Percentiles rank a stretch among this genome's conserved stretches.
phyloP scores from a whole-genome alignment of 2,329 filamentous ascomycete species.

The Colletotrichum tabaci region DNA sequence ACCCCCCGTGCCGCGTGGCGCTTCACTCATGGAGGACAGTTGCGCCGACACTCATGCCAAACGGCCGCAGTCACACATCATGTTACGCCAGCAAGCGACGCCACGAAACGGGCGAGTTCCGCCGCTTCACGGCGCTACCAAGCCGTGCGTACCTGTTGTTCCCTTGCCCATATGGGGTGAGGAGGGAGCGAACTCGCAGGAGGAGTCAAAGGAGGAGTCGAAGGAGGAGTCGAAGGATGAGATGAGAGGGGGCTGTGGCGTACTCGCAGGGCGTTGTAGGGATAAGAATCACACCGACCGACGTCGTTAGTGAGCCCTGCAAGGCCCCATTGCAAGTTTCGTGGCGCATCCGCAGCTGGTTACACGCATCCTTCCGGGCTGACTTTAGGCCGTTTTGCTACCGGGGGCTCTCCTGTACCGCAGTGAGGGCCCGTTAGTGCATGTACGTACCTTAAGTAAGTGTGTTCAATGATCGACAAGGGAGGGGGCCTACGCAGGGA shows the following conservation, averaged over 20 bases:
- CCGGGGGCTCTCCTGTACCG: neutral
- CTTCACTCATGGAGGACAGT: slow-evolving; percentile 11
- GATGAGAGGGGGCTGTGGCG: neutral
- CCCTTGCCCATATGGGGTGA: neutral
- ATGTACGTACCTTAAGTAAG: no score
- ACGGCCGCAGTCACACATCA: neutral
- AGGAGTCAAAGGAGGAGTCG: no score
- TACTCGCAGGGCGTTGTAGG: neutral
- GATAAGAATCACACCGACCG: neutral
- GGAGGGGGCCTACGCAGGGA: neutral
- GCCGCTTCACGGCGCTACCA: neutral
- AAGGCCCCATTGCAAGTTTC: neutral
- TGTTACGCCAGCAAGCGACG: neutral
- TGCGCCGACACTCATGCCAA: neutral
- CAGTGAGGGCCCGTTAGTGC: no score
- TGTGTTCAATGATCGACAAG: no score
- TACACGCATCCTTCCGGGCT: slow-evolving; percentile 1
- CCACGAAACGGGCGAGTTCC: slow-evolving; percentile 9
- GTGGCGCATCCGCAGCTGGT: neutral
- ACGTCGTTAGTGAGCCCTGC: neutral
- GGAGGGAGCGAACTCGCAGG: neutral
- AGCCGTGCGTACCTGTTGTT: no score
- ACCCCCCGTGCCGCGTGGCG: neutral
- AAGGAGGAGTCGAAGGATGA: no score
- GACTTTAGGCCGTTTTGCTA: slow-evolving; percentile 22